phyloP scores from a whole-genome alignment of 2,329 filamentous ascomycete species.

The Cladosporium sp. region DNA sequence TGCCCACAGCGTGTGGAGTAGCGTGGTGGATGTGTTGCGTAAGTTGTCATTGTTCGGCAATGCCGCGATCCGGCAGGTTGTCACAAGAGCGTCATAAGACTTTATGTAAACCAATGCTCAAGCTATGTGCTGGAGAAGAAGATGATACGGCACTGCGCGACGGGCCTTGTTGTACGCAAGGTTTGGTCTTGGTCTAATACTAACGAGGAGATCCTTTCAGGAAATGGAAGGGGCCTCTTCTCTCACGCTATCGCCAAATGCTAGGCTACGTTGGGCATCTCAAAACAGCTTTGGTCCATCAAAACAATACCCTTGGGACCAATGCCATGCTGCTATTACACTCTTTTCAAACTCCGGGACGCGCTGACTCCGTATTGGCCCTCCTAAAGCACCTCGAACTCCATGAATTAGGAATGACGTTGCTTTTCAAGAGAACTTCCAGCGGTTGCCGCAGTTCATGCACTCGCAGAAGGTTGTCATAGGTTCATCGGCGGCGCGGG shows the following conservation, averaged over 20 bases:
- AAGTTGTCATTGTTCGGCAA: not conserved
- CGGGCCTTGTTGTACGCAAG: too few relatives aligned
- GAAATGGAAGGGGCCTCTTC: too few relatives aligned
- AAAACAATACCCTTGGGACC: not conserved
- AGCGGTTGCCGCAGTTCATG: conserved; percentile 48
- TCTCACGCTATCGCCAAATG: not conserved
- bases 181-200: too few relatives aligned
- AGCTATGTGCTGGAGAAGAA: too few relatives aligned
- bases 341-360: conserved; percentile 3
- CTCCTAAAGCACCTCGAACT: not conserved
- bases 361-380: conserved; percentile 4
- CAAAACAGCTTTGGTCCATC: not conserved
- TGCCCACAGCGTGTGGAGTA: not conserved
- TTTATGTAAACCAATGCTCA: not conserved
- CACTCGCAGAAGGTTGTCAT: conserved; percentile 56
- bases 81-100: not conserved
- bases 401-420: not conserved
- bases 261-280: not conserved
- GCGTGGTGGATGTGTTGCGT: not conserved
- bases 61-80: conserved; percentile 1
- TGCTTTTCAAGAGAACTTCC: conserved; percentile 42
- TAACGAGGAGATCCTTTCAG: too few relatives aligned
- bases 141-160: too few relatives aligned
- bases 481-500: conserved; percentile 89
- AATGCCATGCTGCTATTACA: not conserved